Percentiles rank a stretch among this genome's conserved stretches.
These are phyloP conservation scores for Amanita subjunquillea DNA, from an alignment of 768 basidiomycete species.

Conservation along the genomic window DNA sequence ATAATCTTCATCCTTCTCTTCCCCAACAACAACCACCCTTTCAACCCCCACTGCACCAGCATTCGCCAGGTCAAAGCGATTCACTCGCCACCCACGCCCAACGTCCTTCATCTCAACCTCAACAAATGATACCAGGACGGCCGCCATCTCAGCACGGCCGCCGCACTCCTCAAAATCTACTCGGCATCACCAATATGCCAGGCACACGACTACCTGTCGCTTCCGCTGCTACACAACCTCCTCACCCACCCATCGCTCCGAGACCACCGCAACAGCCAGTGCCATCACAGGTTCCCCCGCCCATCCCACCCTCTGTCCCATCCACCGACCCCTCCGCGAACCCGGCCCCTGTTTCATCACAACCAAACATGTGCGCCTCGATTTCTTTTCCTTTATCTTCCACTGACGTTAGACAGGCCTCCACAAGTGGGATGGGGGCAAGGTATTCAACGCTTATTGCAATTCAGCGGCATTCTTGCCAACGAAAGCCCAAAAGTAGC, in stretches of 20 bases:
- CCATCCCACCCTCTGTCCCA: slow-evolving; percentile 14
- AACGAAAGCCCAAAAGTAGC: slow-evolving; percentile 38
- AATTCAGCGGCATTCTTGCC: slow-evolving; percentile 60
- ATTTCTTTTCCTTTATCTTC: neutral
- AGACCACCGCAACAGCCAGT: slow-evolving; percentile 6
- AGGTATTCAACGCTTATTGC: slow-evolving; percentile 51
- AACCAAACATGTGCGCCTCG: slow-evolving; percentile 5
- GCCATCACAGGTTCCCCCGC: slow-evolving; percentile 8
- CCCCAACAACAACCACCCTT: slow-evolving; percentile 32
- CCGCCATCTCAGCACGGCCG: slow-evolving; percentile 38
- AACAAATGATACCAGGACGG: slow-evolving; percentile 30
- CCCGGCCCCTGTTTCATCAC: slow-evolving; percentile 5
- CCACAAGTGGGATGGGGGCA: slow-evolving; percentile 44
- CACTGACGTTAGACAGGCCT: slow-evolving; percentile 6
- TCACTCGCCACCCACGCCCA: slow-evolving; percentile 34
- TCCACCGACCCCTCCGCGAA: slow-evolving; percentile 13
- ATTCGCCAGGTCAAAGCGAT: slow-evolving; percentile 25
- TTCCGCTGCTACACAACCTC: slow-evolving; percentile 1
- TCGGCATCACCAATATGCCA: neutral
- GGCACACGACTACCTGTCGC: slow-evolving; percentile 9
- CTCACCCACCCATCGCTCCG: slow-evolving; percentile 4
- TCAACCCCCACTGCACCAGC: slow-evolving; percentile 20
- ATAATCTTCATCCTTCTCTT: slow-evolving; percentile 22
- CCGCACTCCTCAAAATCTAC: slow-evolving; percentile 3
- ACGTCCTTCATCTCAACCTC: slow-evolving; percentile 54